Evolutionary conservation across 306 rosid genomes (phyloP).

Genomic region (Urtica urens): DNA sequence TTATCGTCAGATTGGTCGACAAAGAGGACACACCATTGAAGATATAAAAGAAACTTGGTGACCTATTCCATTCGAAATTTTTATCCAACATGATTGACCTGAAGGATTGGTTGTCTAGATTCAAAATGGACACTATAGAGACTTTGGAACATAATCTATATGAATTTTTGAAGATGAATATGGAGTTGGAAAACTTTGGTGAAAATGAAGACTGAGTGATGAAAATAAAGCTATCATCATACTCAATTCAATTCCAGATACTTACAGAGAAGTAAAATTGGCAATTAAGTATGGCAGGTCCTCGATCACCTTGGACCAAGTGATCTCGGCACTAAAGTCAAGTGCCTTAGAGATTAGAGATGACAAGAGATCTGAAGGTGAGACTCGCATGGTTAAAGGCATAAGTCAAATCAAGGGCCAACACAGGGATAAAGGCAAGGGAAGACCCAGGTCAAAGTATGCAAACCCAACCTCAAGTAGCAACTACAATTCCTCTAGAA

Average conservation of each 20-base stretch:
- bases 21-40: too few relatives aligned
- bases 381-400: background rate
- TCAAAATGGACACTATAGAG: too few relatives aligned
- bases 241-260: background rate
- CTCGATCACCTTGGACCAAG: background rate
- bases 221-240: background rate
- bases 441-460: background rate
- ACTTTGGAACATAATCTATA: too few relatives aligned
- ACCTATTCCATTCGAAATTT: too few relatives aligned
- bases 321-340: background rate
- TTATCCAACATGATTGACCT: too few relatives aligned
- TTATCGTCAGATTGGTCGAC: too few relatives aligned
- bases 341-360: background rate
- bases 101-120: too few relatives aligned
- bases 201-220: too few relatives aligned
- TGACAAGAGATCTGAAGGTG: background rate
- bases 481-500: background rate
- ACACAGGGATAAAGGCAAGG: background rate
- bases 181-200: too few relatives aligned
- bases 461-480: background rate
- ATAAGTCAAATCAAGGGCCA: background rate
- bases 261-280: background rate
- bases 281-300: background rate
- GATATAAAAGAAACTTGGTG: too few relatives aligned
- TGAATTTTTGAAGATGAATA: too few relatives aligned